Conservation (phyloP, 331 rosid species). For the Quercus phellos region DNA sequence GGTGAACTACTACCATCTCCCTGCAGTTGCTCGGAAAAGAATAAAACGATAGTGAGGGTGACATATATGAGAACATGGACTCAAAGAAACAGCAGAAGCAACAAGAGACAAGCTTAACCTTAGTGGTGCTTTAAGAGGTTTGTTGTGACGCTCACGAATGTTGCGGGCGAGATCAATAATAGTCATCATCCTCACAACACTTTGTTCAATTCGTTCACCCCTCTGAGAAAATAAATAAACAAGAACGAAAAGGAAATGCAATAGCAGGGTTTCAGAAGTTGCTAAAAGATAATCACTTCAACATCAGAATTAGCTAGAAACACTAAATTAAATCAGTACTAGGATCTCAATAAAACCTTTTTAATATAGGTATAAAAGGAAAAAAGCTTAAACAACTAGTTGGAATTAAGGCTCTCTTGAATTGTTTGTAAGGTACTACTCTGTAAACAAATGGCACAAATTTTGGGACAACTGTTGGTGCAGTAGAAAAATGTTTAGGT, state of each 20-base stretch:
- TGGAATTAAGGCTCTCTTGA: background rate
- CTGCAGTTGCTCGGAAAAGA: slow-evolving; percentile 29
- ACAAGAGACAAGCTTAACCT: slow-evolving; percentile 38
- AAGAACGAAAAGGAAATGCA: background rate
- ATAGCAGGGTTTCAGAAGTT: background rate
- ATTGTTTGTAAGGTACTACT: no score
- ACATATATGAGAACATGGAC: background rate
- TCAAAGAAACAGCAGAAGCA: background rate
- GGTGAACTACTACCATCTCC: slow-evolving; percentile 97
- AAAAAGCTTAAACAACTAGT: background rate
- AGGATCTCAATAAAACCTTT: background rate
- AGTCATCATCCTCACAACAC: slow-evolving; percentile 90
- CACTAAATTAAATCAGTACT: background rate
- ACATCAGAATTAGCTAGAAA: background rate
- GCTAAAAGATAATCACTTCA: background rate
- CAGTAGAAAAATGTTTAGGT: background rate
- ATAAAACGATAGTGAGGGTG: background rate
- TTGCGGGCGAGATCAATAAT: slow-evolving; percentile 93
- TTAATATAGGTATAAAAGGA: no score
- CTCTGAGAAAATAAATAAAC: slow-evolving; percentile 31
- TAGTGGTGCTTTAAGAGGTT: slow-evolving; percentile 88
- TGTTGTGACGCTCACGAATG: slow-evolving; percentile 93
- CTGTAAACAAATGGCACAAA: no score
- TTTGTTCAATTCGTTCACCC: slow-evolving; percentile 82
- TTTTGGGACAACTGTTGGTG: no score